Conservation (phyloP, 495 filamentous ascomycete species). For the Penicillium crystallinum region DNA sequence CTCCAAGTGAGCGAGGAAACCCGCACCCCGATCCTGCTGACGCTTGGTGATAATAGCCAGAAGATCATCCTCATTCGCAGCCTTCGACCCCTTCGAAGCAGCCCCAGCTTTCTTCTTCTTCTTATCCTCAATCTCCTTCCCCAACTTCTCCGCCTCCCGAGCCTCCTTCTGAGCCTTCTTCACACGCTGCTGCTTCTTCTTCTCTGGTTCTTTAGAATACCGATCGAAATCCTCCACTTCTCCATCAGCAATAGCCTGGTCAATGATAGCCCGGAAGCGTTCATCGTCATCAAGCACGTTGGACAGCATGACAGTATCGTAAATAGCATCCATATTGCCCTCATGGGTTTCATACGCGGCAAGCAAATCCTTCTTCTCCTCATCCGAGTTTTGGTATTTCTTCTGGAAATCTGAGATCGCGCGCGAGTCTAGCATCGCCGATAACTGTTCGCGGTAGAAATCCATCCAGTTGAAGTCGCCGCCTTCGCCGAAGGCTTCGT, state of each 20-base stretch:
- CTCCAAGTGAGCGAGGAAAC: slow-evolving; percentile 22
- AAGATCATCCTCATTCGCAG: slow-evolving; percentile 17
- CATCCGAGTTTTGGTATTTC: slow-evolving; percentile 80
- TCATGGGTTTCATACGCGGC: slow-evolving; percentile 62
- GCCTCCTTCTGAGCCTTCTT: slow-evolving; percentile 61
- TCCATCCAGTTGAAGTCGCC: slow-evolving; percentile 84
- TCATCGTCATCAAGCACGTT: slow-evolving; percentile 81
- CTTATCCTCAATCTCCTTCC: slow-evolving; percentile 66
- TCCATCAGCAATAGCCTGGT: slow-evolving; percentile 66
- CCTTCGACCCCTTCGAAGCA: slow-evolving; percentile 32
- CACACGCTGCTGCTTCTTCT: slow-evolving; percentile 56
- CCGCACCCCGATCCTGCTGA: slow-evolving; percentile 23
- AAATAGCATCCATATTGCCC: slow-evolving; percentile 71
- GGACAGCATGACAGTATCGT: slow-evolving; percentile 78
- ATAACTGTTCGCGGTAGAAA: slow-evolving; percentile 80
- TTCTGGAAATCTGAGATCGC: slow-evolving; percentile 66
- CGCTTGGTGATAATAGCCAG: slow-evolving; percentile 23
- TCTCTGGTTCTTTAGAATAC: slow-evolving; percentile 68
- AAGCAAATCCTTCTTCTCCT: slow-evolving; percentile 73
- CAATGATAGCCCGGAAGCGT: slow-evolving; percentile 73
- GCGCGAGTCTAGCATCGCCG: slow-evolving; percentile 61
- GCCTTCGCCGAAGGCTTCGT: slow-evolving; percentile 67
- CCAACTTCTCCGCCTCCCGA: slow-evolving; percentile 65
- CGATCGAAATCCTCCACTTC: slow-evolving; percentile 59
- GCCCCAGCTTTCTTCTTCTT: slow-evolving; percentile 38